Conservation (phyloP, 179 eudicot genomes). For the Beta lomatogona region DNA sequence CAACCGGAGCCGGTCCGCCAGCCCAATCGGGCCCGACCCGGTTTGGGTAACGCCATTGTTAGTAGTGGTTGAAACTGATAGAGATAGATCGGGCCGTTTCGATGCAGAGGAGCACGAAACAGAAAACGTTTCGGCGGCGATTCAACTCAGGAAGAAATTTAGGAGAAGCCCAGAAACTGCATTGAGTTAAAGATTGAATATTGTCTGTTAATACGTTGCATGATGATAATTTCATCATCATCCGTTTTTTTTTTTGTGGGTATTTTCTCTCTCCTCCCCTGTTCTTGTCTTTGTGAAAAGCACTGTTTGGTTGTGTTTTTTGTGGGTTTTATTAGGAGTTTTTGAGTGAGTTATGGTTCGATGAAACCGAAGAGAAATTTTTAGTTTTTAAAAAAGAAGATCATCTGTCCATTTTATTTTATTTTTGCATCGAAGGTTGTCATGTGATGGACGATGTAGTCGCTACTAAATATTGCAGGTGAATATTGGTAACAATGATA, state of each 20-base stretch:
- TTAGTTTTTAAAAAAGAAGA: background rate
- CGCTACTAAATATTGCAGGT: background rate
- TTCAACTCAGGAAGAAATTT: constrained; percentile 2
- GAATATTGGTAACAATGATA: background rate
- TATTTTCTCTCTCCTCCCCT: background rate
- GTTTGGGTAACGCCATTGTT: constrained; percentile 3
- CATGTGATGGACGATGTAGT: background rate
- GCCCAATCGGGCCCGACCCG: constrained; percentile 22
- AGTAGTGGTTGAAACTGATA: constrained; percentile 26
- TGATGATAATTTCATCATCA: constrained; percentile 36
- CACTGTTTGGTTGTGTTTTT: background rate
- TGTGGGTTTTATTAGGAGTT: background rate
- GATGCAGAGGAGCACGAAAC: constrained; percentile 17
- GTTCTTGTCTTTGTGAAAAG: background rate
- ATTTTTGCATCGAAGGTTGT: background rate
- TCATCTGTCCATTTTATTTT: no score
- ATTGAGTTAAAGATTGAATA: constrained; percentile 39
- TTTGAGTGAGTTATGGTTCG: constrained; percentile 15
- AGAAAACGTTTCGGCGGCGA: constrained; percentile 28
- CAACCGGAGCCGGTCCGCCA: constrained; percentile 62
- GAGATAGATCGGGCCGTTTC: constrained; percentile 28
- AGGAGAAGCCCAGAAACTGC: constrained; percentile 36
- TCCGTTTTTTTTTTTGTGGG: constrained; percentile 3
- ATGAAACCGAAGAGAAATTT: constrained; percentile 25
- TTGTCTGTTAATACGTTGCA: constrained; percentile 28